Conservation (phyloP, 208 protist species). For the Leishmania braziliensis region DNA sequence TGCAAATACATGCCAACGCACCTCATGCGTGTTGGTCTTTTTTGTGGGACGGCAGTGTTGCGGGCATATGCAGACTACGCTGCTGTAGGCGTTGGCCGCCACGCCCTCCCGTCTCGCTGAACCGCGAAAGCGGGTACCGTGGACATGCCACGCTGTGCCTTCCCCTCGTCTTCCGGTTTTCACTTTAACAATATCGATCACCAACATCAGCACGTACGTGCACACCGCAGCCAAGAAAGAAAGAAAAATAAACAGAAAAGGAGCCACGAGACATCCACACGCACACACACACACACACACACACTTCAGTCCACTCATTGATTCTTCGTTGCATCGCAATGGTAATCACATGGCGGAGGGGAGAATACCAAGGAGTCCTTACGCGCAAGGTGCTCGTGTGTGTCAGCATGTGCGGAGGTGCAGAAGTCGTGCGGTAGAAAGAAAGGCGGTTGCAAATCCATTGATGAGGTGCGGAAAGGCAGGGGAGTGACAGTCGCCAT, state of each 20-base stretch:
- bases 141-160: background rate
- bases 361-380: background rate
- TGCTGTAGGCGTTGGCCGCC: background rate
- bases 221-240: slow-evolving; percentile 14
- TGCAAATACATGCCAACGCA: background rate
- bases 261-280: background rate
- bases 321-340: background rate
- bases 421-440: background rate
- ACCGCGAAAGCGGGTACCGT: background rate
- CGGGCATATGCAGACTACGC: background rate
- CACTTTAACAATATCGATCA: background rate
- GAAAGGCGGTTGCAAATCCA: background rate
- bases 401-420: background rate
- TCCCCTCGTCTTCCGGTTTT: background rate
- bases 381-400: background rate
- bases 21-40: background rate
- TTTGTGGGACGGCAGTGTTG: background rate
- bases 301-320: background rate
- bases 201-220: background rate
- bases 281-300: slow-evolving; percentile 5
- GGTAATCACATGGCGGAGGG: background rate
- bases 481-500: background rate
- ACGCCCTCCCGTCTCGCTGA: background rate
- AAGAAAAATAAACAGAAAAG: slow-evolving; percentile 1
- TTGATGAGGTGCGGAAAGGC: background rate